Percentiles rank a stretch among this genome's conserved stretches.
These are phyloP conservation scores for Akanthomyces uredinophilus DNA, from an alignment of 2,329 filamentous ascomycete species.

Conservation along the genomic window DNA sequence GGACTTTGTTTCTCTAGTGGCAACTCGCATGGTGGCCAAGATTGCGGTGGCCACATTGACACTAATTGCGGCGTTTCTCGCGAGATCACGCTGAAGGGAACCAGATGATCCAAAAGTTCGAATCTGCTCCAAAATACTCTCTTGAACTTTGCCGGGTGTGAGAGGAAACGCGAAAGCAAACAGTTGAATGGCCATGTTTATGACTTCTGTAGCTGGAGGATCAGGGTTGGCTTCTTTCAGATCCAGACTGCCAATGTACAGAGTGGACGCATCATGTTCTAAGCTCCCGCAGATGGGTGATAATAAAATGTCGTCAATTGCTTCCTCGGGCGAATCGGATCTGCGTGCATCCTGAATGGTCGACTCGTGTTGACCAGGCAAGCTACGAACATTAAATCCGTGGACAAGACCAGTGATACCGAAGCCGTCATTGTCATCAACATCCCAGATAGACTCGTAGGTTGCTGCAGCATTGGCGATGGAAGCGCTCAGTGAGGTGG, in stretches of 20 bases:
- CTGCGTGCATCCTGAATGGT: conserved; percentile 41
- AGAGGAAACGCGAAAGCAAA: conserved; percentile 89
- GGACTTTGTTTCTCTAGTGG: conserved; percentile 72
- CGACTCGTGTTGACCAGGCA: conserved; percentile 63
- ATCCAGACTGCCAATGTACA: conserved; percentile 57
- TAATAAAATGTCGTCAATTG: conserved; percentile 56
- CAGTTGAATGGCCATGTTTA: conserved; percentile 88
- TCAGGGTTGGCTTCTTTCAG: conserved; percentile 53
- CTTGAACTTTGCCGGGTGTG: conserved; percentile 86
- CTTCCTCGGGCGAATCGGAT: conserved; percentile 56
- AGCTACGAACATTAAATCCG: conserved; percentile 66
- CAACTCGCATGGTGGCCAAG: conserved; percentile 73
- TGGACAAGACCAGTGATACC: conserved; percentile 82
- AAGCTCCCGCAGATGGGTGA: conserved; percentile 76
- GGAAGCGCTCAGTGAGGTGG: conserved; percentile 79
- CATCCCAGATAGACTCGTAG: conserved; percentile 93
- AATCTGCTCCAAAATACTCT: conserved; percentile 92
- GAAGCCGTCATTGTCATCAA: conserved; percentile 90
- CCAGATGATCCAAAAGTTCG: conserved; percentile 81
- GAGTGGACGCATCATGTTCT: conserved; percentile 80
- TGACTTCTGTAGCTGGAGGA: conserved; percentile 84
- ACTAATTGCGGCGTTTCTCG: conserved; percentile 82
- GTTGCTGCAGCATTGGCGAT: conserved; percentile 86
- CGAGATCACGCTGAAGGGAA: conserved; percentile 76
- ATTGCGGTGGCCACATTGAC: conserved; percentile 85